Conservation (phyloP, 306 rosid species). For the Vigna reflexopilosa region DNA sequence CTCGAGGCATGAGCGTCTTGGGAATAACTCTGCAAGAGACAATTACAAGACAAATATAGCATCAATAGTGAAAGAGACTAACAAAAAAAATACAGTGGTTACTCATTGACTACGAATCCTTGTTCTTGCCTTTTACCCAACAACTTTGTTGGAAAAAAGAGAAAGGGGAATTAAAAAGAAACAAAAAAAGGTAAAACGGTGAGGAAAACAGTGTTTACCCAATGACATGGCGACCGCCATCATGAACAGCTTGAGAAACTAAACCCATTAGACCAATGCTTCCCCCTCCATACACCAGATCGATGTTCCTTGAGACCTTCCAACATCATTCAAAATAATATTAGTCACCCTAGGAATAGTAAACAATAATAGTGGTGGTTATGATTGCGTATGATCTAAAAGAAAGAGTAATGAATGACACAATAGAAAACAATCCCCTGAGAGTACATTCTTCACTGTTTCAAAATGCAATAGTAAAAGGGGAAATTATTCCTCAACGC, state of each 20-base stretch:
- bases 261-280: slow-evolving; percentile 99
- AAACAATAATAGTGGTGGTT: slow-evolving; percentile 35
- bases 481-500: slow-evolving; percentile 33
- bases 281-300: slow-evolving; percentile 98
- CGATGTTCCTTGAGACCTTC: slow-evolving; percentile 94
- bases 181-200: neutral
- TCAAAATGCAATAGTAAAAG: slow-evolving; percentile 30
- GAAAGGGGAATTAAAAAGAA: neutral
- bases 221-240: slow-evolving; percentile 99
- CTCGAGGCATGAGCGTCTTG: slow-evolving; percentile 99
- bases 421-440: slow-evolving; percentile 41
- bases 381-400: slow-evolving; percentile 37
- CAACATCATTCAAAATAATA: slow-evolving; percentile 41
- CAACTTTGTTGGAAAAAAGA: slow-evolving; percentile 40
- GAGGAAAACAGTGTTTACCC: slow-evolving; percentile 56
- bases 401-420: slow-evolving; percentile 30
- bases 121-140: slow-evolving; percentile 46
- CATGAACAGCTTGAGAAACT: slow-evolving; percentile 98
- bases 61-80: slow-evolving; percentile 48
- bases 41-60: slow-evolving; percentile 74
- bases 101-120: slow-evolving; percentile 48
- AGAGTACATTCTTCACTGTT: slow-evolving; percentile 36
- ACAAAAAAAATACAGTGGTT: slow-evolving; percentile 39
- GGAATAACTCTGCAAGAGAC: slow-evolving; percentile 97
- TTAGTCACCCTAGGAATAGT: slow-evolving; percentile 28